Evolutionary conservation across 495 filamentous ascomycete species (phyloP).

Genomic region (Evernia prunastri): DNA sequence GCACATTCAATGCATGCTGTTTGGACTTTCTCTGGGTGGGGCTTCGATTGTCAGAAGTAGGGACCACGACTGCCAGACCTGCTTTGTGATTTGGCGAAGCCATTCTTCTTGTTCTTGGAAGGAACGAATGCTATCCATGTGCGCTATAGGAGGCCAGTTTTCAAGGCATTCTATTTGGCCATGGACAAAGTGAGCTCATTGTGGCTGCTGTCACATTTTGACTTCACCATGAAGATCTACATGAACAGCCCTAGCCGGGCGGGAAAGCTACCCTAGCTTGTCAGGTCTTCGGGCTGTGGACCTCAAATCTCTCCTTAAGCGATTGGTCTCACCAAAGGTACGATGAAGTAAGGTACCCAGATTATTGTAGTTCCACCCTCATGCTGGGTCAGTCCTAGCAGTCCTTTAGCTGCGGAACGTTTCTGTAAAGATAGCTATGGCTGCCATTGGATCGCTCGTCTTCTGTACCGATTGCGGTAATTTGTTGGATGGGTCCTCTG

Average conservation of each 20-base stretch:
- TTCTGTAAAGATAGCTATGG: slow-evolving; percentile 48
- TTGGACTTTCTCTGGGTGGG: slow-evolving; percentile 7
- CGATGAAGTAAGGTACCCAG: no score
- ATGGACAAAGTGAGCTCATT: not conserved
- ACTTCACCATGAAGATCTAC: not conserved
- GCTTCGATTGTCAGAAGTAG: slow-evolving; percentile 14
- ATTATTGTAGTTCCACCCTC: not conserved
- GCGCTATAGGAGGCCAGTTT: not conserved
- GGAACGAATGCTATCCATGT: not conserved
- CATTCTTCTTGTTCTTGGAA: slow-evolving; percentile 5
- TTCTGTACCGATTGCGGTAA: slow-evolving; percentile 95
- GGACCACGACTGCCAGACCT: slow-evolving; percentile 16
- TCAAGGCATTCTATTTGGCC: not conserved
- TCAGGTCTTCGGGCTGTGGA: no score
- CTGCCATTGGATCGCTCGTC: slow-evolving; percentile 79
- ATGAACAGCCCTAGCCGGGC: not conserved
- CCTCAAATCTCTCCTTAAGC: no score
- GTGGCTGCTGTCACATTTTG: slow-evolving; percentile 1
- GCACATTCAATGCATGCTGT: slow-evolving; percentile 12
- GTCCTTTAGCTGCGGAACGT: no score
- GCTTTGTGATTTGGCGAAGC: slow-evolving; percentile 16
- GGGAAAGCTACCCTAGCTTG: not conserved
- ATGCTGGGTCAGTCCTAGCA: not conserved
- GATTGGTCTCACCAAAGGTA: no score
- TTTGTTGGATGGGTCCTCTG: slow-evolving; percentile 72